Evolutionary conservation across 1,284 basidiomycete species (phyloP), one percentile per base, ranked within the genome.

Genomic region (Microbotryomycetes sp.): DNA sequence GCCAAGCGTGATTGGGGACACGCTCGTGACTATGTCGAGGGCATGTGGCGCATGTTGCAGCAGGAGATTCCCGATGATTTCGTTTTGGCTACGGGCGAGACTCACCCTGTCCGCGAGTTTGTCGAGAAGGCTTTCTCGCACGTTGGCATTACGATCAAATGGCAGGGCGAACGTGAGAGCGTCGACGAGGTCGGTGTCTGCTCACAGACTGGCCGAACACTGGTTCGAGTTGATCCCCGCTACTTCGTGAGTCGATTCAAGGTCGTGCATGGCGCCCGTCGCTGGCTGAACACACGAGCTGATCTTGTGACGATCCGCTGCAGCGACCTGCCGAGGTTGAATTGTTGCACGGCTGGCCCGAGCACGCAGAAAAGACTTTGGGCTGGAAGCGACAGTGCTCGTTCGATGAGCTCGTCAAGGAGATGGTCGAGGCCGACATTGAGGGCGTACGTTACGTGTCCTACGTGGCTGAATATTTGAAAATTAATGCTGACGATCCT

Each of bases 41-140:
- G 91, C 49, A 93, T 94, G 92, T 94, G 91, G 90, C 81, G 82
- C 71, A 92, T 94, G 83, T 83, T 94, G 29, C 91, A 94, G 76
- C 90, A 92, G 75, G 80, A 84, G 7, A 69, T 70, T 28, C 80
- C 91, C 1, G 84, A 89, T 23, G 91, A 94, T 77, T 94, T 88
- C 72, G 91, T 94, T 42, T 86, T 94, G 49, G 91, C 91, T 0
- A 93, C 89, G 1, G 89, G 89, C 32, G 90, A 93, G 79, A 93
- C 89, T 29, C 92, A 94, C 75, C 84, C 84, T 49, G 91, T 94
- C 31, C 84, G 88, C 55, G 89, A 92, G 77, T 93, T 85, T 71
- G 88, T 93, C 65, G 85, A 92, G 74, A 89, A 88, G 77, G 76
- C 91, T 23, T 94, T 94, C 74, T 78, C 70, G 6, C 77, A 82